Conservation (phyloP, 2,329 filamentous ascomycete species). For the Stagonosporopsis vannaccii region DNA sequence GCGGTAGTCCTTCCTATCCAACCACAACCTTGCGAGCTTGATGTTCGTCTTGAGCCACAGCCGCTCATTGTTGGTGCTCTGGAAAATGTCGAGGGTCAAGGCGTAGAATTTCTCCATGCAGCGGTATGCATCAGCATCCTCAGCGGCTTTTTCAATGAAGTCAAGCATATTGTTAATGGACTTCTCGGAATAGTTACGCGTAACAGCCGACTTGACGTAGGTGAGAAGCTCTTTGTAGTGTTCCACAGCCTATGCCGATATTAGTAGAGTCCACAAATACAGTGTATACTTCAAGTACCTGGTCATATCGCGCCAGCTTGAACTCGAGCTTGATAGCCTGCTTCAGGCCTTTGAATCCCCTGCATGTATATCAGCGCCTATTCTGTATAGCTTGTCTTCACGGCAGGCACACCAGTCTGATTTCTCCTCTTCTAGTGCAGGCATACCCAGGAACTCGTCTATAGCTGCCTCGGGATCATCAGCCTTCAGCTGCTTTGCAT, state of each 20-base stretch:
- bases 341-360: constrained; percentile 95
- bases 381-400: neutral
- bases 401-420: constrained; percentile 75
- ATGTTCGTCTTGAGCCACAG: constrained; percentile 98
- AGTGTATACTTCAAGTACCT: constrained; percentile 60
- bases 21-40: constrained; percentile 88
- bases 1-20: constrained; percentile 88
- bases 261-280: constrained; percentile 25
- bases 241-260: constrained; percentile 72
- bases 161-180: constrained; percentile 99
- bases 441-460: constrained; percentile 89
- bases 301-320: constrained; percentile 84
- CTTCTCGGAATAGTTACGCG: constrained; percentile 97
- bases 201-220: constrained; percentile 96
- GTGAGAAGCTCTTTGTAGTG: constrained; percentile 96
- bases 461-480: constrained; percentile 88
- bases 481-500: constrained; percentile 94
- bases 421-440: constrained; percentile 84
- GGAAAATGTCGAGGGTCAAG: constrained; percentile 90
- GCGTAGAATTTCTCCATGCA: constrained; percentile 97
- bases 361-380: constrained; percentile 38
- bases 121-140: constrained; percentile 72
- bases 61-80: constrained; percentile 96
- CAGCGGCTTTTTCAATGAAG: constrained; percentile 90
- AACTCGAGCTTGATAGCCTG: constrained; percentile 98